Evolutionary conservation across 2,329 filamentous ascomycete genomes (phyloP).

Genomic region (Hypoxylon rubiginosum): DNA sequence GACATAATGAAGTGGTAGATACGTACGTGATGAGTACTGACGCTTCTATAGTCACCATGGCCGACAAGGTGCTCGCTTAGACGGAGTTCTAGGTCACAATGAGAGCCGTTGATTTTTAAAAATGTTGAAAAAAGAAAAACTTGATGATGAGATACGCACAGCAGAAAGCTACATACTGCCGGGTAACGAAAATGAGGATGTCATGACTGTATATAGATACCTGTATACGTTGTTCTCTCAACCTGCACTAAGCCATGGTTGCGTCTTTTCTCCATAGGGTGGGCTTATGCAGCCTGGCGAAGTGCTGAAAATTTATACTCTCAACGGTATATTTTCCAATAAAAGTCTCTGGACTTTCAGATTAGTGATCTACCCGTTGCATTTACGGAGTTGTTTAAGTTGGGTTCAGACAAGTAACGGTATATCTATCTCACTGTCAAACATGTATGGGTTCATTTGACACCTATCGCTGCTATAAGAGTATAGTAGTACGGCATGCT

Average conservation of each 20-base stretch:
- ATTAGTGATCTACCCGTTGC: not conserved
- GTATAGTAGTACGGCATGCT: too few relatives aligned
- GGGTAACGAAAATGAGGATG: not conserved
- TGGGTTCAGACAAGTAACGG: too few relatives aligned
- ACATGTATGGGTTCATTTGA: too few relatives aligned
- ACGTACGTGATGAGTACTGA: conserved; percentile 15
- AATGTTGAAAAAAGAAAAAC: not conserved
- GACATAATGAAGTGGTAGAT: not conserved
- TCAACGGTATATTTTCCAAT: not conserved
- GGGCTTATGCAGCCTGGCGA: not conserved
- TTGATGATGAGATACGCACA: not conserved
- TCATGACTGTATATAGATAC: not conserved
- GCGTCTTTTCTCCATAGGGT: not conserved
- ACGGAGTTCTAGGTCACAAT: not conserved
- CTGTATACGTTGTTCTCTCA: not conserved
- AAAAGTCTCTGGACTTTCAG: too few relatives aligned
- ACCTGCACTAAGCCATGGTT: not conserved
- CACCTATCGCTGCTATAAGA: too few relatives aligned
- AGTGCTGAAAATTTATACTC: not conserved
- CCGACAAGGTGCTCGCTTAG: conserved; percentile 63
- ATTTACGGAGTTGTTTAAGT: too few relatives aligned
- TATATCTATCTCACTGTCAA: too few relatives aligned
- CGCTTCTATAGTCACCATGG: conserved; percentile 60
- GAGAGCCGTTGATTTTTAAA: not conserved
- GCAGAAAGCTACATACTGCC: not conserved